phyloP scores from a whole-genome alignment of 805 yeast genomes.

The Yarrowia hollandica region DNA sequence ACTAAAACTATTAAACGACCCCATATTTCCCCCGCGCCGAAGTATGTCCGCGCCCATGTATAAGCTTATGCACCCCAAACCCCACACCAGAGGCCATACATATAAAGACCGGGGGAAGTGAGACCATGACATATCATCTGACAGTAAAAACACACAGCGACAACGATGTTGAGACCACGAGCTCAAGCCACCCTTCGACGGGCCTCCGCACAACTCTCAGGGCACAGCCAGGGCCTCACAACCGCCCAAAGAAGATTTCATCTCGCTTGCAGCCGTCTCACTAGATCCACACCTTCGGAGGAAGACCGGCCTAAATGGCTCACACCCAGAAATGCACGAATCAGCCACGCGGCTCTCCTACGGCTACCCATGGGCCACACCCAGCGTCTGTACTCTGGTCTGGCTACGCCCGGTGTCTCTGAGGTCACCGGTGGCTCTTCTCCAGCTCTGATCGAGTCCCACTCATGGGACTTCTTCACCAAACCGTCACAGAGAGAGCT shows the following conservation, averaged over 20 bases:
- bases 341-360: not conserved
- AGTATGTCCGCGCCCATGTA: constrained; percentile 13
- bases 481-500: not conserved
- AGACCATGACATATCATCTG: not conserved
- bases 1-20: not conserved
- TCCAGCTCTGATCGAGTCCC: constrained; percentile 16
- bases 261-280: constrained; percentile 7
- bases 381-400: constrained; percentile 7
- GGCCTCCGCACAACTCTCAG: constrained; percentile 4
- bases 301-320: constrained; percentile 10
- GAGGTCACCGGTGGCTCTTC: constrained; percentile 19
- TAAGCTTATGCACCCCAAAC: constrained; percentile 22
- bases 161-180: constrained; percentile 16
- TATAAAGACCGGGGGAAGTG: constrained; percentile 20
- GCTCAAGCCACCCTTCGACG: constrained; percentile 5
- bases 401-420: not conserved
- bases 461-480: constrained; percentile 25
- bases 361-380: not conserved
- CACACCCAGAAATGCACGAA: not conserved
- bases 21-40: constrained; percentile 26
- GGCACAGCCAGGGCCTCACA: not conserved
- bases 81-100: constrained; percentile 22
- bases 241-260: constrained; percentile 11
- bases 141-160: not conserved
- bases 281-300: constrained; percentile 11